Base-by-base conservation (phyloP, 257 asterid species). In the Plantago elongata region DNA sequence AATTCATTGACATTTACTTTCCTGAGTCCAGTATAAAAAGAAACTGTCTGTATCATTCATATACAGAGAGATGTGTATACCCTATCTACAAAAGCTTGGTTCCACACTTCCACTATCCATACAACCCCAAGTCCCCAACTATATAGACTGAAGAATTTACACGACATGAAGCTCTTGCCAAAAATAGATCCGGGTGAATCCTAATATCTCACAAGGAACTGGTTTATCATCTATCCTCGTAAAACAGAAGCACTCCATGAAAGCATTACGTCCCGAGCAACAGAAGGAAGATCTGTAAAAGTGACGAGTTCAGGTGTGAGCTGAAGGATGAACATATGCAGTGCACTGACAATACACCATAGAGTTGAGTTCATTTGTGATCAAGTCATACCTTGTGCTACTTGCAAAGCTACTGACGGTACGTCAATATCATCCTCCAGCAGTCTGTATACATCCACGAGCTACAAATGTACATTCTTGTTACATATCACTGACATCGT, bases 191-290 rank as follows among this genome's bases (percentile, higher is more conserved):
- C 40, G 7, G 7, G 40, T 34, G 8, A 34, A 34, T 34, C 40
- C 40, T 5, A 34, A 7, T 34, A 34, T 34, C 3, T 4, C 40
- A 34, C 40, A 34, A 34, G 40, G 40, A 50, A 11, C 43, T 11
- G 14, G 62, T 49, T 72, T 69, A 86, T 79, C 95, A 86, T 79
- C 95, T 66, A 59, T 88, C 87, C 87, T 14, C 84, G 79, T 68
- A 91, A 70, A 56, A 91, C 87, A 6, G 95, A 81, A 40, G 78
- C 79, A 64, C 87, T 91, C 98, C 98, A 91, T 7, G 98, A 88
- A 38, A 91, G 98, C 66, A 91, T 77, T 34, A 84, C 79, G 55
- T 91, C 98, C 48, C 98, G 89, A 63, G 95, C 98, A 77, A 91
- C 83, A 10, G 93, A 92, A 56, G 99, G 99, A 45, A 92, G 77